Evolutionary conservation across 2,329 filamentous ascomycete genomes (phyloP).

Genomic region (Teratosphaeria viscida): DNA sequence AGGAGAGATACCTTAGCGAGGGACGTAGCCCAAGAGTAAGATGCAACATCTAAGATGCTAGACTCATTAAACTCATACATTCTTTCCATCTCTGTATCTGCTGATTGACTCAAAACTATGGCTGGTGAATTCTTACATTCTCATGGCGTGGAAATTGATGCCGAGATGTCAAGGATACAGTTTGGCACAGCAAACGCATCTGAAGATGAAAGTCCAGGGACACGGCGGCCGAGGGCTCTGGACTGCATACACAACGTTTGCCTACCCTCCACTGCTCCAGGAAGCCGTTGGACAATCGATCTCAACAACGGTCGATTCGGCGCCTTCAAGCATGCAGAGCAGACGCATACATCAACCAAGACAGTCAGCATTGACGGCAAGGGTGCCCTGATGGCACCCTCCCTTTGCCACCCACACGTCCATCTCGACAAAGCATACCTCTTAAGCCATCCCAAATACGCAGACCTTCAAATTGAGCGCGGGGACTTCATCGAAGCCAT

Average conservation of each 20-base stretch:
- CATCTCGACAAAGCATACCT: slow-evolving; percentile 60
- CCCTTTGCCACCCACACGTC: slow-evolving; percentile 61
- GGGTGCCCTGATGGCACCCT: slow-evolving; percentile 39
- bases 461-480: slow-evolving; percentile 47
- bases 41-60: neutral
- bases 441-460: slow-evolving; percentile 48
- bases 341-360: slow-evolving; percentile 1
- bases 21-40: no score
- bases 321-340: neutral
- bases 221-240: neutral
- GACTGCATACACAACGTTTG: slow-evolving; percentile 8
- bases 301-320: neutral
- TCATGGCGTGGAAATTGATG: slow-evolving; percentile 25
- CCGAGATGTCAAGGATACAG: slow-evolving; percentile 24
- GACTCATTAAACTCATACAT: neutral
- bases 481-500: slow-evolving; percentile 60
- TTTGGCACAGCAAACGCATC: neutral
- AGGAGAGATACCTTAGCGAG: no score
- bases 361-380: slow-evolving; percentile 26
- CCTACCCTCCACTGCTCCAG: slow-evolving; percentile 6
- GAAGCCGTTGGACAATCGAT: slow-evolving; percentile 8
- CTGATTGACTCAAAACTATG: slow-evolving; percentile 11
- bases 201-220: neutral
- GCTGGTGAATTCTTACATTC: slow-evolving; percentile 20
- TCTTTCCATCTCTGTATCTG: neutral